Conservation (phyloP, 106 monocot genomes). For the Agapanthus africanus region DNA sequence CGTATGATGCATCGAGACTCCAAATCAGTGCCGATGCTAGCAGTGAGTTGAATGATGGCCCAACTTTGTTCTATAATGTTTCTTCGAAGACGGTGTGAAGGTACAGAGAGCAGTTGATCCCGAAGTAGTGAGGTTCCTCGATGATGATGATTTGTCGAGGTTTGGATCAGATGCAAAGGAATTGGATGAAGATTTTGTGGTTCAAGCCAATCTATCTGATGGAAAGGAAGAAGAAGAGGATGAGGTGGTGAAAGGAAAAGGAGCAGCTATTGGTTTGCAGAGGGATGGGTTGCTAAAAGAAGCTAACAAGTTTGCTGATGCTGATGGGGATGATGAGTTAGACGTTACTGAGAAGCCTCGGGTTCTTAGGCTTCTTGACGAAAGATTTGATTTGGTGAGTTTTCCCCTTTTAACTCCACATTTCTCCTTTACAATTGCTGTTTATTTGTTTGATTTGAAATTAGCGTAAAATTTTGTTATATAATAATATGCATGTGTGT, state of each 20-base stretch:
- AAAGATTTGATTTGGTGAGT: slow-evolving; percentile 78
- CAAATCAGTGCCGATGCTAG: slow-evolving; percentile 16
- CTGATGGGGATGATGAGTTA: slow-evolving; percentile 13
- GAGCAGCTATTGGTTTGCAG: not conserved
- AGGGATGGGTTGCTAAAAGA: slow-evolving; percentile 5
- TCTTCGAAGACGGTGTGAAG: slow-evolving; percentile 42
- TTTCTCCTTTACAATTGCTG: not conserved
- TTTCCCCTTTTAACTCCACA: not conserved
- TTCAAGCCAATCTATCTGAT: slow-evolving; percentile 50
- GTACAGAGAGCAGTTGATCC: slow-evolving; percentile 61
- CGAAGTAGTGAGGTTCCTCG: slow-evolving; percentile 67
- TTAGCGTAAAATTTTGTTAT: not conserved
- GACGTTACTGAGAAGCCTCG: slow-evolving; percentile 34
- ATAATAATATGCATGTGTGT: not conserved
- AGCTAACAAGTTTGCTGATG: slow-evolving; percentile 6
- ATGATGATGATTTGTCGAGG: slow-evolving; percentile 59
- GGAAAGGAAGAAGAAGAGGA: slow-evolving; percentile 23
- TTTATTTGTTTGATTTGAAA: not conserved
- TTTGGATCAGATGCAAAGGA: slow-evolving; percentile 88
- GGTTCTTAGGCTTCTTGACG: slow-evolving; percentile 55
- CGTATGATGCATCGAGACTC: slow-evolving; percentile 70
- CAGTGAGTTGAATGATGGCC: slow-evolving; percentile 11
- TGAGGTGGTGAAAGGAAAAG: slow-evolving; percentile 13
- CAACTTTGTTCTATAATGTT: slow-evolving; percentile 24
- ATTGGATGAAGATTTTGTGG: slow-evolving; percentile 90